Percentiles rank a stretch among this genome's conserved stretches.
These are phyloP conservation scores for Nakaseomyces nivariensis DNA, from an alignment of 1,139 yeast genomes.

Conservation along the genomic window DNA sequence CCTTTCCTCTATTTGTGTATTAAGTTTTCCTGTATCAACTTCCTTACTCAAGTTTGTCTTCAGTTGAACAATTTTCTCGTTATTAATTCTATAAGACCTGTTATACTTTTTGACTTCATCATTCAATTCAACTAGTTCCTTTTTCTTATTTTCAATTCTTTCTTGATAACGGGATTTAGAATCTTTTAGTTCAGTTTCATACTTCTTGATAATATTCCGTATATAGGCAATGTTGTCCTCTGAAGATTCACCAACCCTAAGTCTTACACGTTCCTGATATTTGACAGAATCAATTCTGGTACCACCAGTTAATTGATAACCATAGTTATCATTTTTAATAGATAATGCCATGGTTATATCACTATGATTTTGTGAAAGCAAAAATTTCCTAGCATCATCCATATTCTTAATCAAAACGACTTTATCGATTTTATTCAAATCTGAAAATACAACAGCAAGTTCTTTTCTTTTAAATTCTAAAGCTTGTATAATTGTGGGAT, in stretches of 20 bases:
- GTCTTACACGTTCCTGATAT: constrained; percentile 25
- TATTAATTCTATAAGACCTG: constrained; percentile 7
- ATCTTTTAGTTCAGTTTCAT: constrained; percentile 18
- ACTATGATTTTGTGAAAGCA: constrained; percentile 28
- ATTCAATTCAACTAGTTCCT: constrained; percentile 8
- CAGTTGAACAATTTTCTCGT: constrained; percentile 15
- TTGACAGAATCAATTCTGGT: constrained; percentile 52
- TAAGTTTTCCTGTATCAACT: constrained; percentile 34
- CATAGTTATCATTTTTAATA: constrained; percentile 36
- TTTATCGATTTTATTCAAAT: constrained; percentile 51
- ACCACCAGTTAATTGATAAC: constrained; percentile 38
- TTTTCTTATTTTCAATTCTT: constrained; percentile 10
- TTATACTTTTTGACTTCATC: constrained; percentile 8
- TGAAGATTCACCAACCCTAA: constrained; percentile 19
- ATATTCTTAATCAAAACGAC: constrained; percentile 44
- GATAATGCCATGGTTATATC: constrained; percentile 44
- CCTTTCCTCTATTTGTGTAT: constrained; percentile 28
- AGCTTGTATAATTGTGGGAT: constrained; percentile 48
- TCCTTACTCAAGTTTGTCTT: constrained; percentile 26
- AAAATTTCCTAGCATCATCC: constrained; percentile 40
- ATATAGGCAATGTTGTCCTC: constrained; percentile 21
- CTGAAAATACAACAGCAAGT: constrained; percentile 55
- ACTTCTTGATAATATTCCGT: constrained; percentile 19
- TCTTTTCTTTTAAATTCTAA: constrained; percentile 46
- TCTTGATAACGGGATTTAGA: constrained; percentile 10